These are phyloP conservation scores for Aeschynomene evenia DNA, from an alignment of 306 rosid genomes.

Conservation along the genomic window DNA sequence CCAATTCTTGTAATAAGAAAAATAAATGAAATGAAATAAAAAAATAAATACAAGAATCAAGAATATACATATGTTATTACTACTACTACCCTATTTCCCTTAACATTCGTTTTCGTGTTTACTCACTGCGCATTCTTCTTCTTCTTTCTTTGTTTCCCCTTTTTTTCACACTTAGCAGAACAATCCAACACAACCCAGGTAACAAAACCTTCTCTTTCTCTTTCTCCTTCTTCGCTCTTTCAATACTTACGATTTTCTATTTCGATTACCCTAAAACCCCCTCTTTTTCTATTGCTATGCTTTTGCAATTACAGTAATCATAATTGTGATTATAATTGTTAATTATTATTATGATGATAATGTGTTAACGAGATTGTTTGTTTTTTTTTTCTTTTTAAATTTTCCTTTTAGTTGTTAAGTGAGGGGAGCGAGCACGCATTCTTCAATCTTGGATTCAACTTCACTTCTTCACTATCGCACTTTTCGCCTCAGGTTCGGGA, in stretches of 20 bases:
- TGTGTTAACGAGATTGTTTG: background rate
- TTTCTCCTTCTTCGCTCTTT: background rate
- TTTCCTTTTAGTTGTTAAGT: background rate
- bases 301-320: background rate
- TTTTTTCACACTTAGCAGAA: background rate
- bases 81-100: background rate
- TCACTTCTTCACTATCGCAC: background rate
- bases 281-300: background rate
- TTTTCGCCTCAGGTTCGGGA: background rate
- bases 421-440: background rate
- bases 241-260: background rate
- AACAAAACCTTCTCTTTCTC: background rate
- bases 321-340: background rate
- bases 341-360: background rate
- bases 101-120: background rate
- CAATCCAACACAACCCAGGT: background rate
- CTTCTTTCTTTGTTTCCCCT: background rate
- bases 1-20: too few species aligned
- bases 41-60: too few species aligned
- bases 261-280: background rate
- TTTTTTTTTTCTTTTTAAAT: background rate
- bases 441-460: constrained; percentile 7
- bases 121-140: background rate
- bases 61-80: too few species aligned
- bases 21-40: too few species aligned